Base-by-base conservation (phyloP, 2,329 filamentous ascomycete genomes). In the Fusarium mundagurra region DNA sequence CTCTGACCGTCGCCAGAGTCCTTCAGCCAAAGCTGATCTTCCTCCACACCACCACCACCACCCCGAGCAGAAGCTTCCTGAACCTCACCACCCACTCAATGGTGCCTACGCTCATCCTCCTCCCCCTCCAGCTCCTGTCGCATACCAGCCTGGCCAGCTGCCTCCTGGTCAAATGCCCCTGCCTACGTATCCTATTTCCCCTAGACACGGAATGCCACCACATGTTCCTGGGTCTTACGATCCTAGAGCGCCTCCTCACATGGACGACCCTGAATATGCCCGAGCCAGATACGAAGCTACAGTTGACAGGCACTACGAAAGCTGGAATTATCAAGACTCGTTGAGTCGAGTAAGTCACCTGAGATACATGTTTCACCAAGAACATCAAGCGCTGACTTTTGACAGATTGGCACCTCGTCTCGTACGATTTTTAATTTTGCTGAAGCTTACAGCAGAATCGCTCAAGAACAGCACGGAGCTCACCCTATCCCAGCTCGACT, bases 381-480 rank as follows among this genome's bases (percentile, higher is more conserved):
- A 29, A 14, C 20, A 10, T 10, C 36, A 16, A 22, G 33, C 61
- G 61, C 77, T 81, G 57, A 78, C 64, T 47, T 55, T 34, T 1
- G 24, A 22, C 78, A 90, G 88, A 87, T 90, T 74, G 84, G 84
- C 48, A 84, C 84, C 62, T 84, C 85, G 8, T 86, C 88, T 22
- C 85, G 88, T 41, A 90, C 87, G 3, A 83, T 90, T 14, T 88
- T 84, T 76, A 87, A 88, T 69, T 91, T 90, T 76, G 87, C 88
- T 39, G 88, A 90, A 71, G 87, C 86, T 3, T 90, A 89, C 61
- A 83, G 83, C 11, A 85, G 86, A 55, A 85, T 89, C 31, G 88
- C 88, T 6, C 85, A 86, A 16, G 89, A 90, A 72, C 88, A 90
- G 74, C 87, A 89, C 51, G 85, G 86, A 11, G 83, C 84, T 18